Conservation (phyloP, 768 basidiomycete species). For the Coprinopsis marcescibilis region DNA sequence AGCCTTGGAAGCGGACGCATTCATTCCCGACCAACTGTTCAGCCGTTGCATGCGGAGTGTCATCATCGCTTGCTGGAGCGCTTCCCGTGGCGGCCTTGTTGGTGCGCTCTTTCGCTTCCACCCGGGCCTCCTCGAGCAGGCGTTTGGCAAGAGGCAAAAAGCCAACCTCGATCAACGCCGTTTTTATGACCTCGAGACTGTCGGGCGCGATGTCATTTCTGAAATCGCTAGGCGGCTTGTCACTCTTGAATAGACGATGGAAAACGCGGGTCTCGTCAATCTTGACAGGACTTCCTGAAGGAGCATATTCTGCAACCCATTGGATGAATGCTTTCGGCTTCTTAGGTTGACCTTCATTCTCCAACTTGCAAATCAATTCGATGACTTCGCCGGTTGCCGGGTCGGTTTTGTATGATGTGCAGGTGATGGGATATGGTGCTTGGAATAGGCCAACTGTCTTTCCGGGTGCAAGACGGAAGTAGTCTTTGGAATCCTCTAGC, state of each 20-base stretch:
- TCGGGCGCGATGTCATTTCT: conserved; percentile 76
- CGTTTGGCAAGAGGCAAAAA: conserved; percentile 81
- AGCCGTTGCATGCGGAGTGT: conserved; percentile 67
- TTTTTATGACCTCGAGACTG: conserved; percentile 73
- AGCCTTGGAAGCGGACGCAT: conserved; percentile 92
- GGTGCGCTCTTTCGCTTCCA: conserved; percentile 58
- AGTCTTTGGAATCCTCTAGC: conserved; percentile 84
- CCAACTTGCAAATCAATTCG: conserved; percentile 75
- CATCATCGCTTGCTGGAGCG: conserved; percentile 31
- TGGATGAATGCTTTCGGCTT: conserved; percentile 96
- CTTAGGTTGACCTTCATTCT: conserved; percentile 56
- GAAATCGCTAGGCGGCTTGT: conserved; percentile 83
- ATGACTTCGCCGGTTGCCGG: conserved; percentile 62
- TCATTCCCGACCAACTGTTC: conserved; percentile 86
- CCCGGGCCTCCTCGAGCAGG: conserved; percentile 56
- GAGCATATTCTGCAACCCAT: conserved; percentile 86
- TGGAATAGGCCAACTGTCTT: conserved; percentile 97
- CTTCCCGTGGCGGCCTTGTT: conserved; percentile 52
- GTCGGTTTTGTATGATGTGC: conserved; percentile 82
- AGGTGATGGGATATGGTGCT: conserved; percentile 87
- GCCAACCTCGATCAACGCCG: conserved; percentile 82
- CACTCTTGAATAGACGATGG: conserved; percentile 90
- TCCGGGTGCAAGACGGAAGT: conserved; percentile 95
- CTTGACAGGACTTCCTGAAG: conserved; percentile 73
- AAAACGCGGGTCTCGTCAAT: conserved; percentile 92